phyloP scores from a whole-genome alignment of 345 rosid species.

The Acer yangbiense region DNA sequence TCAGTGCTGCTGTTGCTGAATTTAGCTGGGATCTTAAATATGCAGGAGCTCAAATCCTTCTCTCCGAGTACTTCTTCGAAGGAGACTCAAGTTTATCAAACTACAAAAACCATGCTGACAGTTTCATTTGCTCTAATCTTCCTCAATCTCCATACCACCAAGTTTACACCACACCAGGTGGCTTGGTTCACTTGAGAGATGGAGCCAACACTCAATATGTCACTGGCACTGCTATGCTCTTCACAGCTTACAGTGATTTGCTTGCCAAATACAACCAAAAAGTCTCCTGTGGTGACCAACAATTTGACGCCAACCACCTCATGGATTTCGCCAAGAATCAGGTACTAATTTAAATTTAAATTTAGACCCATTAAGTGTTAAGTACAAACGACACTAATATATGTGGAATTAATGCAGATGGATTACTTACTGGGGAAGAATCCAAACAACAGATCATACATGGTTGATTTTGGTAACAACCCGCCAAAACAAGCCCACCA shows the following conservation, averaged over 20 bases:
- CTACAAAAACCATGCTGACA: slow-evolving; percentile 70
- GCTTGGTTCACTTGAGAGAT: slow-evolving; percentile 75
- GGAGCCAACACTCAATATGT: slow-evolving; percentile 90
- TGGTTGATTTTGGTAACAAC: slow-evolving; percentile 84
- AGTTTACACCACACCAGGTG: slow-evolving; percentile 65
- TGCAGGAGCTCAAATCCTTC: slow-evolving; percentile 79
- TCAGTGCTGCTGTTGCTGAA: slow-evolving; percentile 64
- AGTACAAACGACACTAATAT: neutral
- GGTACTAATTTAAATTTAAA: slow-evolving; percentile 29
- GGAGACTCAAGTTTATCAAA: slow-evolving; percentile 42
- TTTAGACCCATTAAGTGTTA: no score
- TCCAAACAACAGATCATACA: slow-evolving; percentile 78
- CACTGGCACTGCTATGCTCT: slow-evolving; percentile 62
- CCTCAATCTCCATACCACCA: slow-evolving; percentile 78
- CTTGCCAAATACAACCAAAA: slow-evolving; percentile 47
- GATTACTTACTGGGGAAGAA: slow-evolving; percentile 82
- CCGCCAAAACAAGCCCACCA: slow-evolving; percentile 88
- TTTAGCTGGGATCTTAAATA: slow-evolving; percentile 96
- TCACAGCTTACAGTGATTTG: slow-evolving; percentile 54
- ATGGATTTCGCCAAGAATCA: slow-evolving; percentile 67
- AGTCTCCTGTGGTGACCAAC: slow-evolving; percentile 52
- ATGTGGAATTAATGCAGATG: slow-evolving; percentile 41
- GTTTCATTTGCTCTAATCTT: slow-evolving; percentile 68
- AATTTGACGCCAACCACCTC: slow-evolving; percentile 49
- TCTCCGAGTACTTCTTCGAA: slow-evolving; percentile 54